A percentile compares a stretch with the other conserved stretches of the same genome.
phyloP scores from a whole-genome alignment of 2,329 filamentous ascomycete genomes.

The Trichophyton equinum region DNA sequence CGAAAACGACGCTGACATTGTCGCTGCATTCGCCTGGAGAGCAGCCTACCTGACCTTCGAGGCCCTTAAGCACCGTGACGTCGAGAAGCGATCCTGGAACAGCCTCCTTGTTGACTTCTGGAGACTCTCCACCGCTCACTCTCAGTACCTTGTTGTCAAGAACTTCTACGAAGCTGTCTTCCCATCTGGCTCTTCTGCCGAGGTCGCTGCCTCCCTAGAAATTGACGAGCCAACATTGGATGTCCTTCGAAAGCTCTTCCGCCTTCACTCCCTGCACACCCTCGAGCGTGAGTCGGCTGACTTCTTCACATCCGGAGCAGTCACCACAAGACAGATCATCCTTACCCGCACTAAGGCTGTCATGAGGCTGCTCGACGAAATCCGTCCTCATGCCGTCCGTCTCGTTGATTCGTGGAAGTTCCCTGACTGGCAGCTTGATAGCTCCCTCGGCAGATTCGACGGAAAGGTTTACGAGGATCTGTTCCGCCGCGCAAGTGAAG shows the following conservation, averaged over 20 bases:
- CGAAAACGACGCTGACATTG: conserved; percentile 56
- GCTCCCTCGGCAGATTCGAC: conserved; percentile 55
- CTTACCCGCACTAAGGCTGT: conserved; percentile 55
- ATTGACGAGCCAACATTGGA: conserved; percentile 42
- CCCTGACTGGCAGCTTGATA: conserved; percentile 66
- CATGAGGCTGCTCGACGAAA: conserved; percentile 56
- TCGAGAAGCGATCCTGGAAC: conserved; percentile 66
- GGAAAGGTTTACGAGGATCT: conserved; percentile 68
- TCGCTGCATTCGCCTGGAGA: conserved; percentile 64
- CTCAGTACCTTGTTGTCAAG: conserved; percentile 66
- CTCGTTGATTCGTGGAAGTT: conserved; percentile 66
- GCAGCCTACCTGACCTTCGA: conserved; percentile 64
- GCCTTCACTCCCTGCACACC: conserved; percentile 52
- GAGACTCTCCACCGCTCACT: conserved; percentile 61
- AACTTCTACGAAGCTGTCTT: conserved; percentile 59
- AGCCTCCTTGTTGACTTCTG: conserved; percentile 66
- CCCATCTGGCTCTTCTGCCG: conserved; percentile 34
- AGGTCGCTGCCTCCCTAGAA: conserved; percentile 38
- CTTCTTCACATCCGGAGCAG: conserved; percentile 58
- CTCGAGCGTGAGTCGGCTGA: conserved; percentile 58
- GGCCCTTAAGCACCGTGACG: conserved; percentile 59
- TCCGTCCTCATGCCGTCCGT: conserved; percentile 59
- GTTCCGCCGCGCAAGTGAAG: conserved; percentile 57
- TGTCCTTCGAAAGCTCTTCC: conserved; percentile 54
- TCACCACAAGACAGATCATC: conserved; percentile 59